Evolutionary conservation across 139 green algal genomes (phyloP).

Genomic region (Dunaliella primolecta): DNA sequence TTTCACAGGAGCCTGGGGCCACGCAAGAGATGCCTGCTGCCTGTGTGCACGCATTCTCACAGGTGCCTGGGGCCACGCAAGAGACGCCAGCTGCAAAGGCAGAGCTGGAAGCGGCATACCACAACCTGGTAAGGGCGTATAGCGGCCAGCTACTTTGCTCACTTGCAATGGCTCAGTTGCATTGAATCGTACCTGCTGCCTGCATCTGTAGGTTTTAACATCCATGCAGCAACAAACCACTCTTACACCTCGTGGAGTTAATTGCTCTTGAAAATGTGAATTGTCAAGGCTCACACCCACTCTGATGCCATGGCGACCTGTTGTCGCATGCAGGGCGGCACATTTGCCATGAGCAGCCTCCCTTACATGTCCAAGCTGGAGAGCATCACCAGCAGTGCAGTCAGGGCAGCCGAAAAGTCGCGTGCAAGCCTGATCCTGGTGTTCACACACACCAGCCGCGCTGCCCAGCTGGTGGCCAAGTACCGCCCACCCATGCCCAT

Average conservation of each 20-base stretch:
- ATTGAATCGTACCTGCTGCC: too few relatives aligned
- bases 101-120: neutral
- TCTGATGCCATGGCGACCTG: too few relatives aligned
- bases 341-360: neutral
- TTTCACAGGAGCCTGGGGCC: too few relatives aligned
- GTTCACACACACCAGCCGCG: slow-evolving; percentile 65
- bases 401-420: slow-evolving; percentile 77
- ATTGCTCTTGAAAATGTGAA: too few relatives aligned
- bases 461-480: slow-evolving; percentile 80
- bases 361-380: slow-evolving; percentile 75
- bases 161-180: too few relatives aligned
- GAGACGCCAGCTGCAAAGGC: neutral
- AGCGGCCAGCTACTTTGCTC: neutral
- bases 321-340: neutral
- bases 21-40: too few relatives aligned
- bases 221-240: too few relatives aligned
- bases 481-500: slow-evolving; percentile 81
- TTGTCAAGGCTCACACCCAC: too few relatives aligned
- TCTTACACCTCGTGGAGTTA: too few relatives aligned
- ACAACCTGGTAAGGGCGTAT: neutral
- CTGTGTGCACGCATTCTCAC: neutral
- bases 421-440: slow-evolving; percentile 78
- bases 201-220: too few relatives aligned
- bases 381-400: slow-evolving; percentile 73
- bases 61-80: neutral